Evolutionary conservation across 2,329 filamentous ascomycete species (phyloP).

Genomic region (Xylariaceae sp.): DNA sequence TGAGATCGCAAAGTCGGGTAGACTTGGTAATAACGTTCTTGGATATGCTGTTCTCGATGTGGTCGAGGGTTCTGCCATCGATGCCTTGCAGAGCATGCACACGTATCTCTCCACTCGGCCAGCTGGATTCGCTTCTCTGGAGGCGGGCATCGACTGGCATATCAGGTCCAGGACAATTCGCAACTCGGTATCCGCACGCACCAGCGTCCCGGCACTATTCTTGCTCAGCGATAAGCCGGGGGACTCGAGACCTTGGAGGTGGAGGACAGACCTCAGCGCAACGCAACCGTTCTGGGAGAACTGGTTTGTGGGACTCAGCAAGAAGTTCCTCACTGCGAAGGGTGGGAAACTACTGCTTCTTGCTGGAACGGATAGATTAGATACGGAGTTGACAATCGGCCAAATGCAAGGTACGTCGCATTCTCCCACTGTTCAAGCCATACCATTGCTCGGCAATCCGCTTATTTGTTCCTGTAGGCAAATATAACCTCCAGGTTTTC

Average conservation of each 20-base stretch:
- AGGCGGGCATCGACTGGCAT: constrained; percentile 91
- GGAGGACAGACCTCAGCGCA: constrained; percentile 80
- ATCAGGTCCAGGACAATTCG: constrained; percentile 84
- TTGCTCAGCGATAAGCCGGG: constrained; percentile 35
- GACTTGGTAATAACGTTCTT: constrained; percentile 69
- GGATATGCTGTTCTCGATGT: constrained; percentile 93
- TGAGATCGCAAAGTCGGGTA: constrained; percentile 71
- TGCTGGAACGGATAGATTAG: constrained; percentile 38
- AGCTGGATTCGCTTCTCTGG: constrained; percentile 72
- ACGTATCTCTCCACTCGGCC: constrained; percentile 85
- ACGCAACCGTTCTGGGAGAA: constrained; percentile 93
- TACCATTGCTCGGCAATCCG: neutral
- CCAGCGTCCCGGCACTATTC: constrained; percentile 82
- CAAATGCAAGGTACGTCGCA: constrained; percentile 39
- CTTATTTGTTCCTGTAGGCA: constrained; percentile 54
- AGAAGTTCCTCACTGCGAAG: constrained; percentile 79
- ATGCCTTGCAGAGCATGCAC: constrained; percentile 92
- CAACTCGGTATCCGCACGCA: constrained; percentile 79
- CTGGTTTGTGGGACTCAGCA: constrained; percentile 88
- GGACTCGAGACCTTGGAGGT: constrained; percentile 66
- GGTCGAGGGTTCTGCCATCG: constrained; percentile 93
- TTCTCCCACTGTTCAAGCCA: constrained; percentile 12
- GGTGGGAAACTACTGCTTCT: constrained; percentile 51
- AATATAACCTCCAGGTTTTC: constrained; percentile 94
- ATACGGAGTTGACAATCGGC: constrained; percentile 41